A percentile compares a stretch with the other conserved stretches of the same genome.
Conservation (phyloP, 495 filamentous ascomycete genomes). For the Penicillium maclennaniae region DNA sequence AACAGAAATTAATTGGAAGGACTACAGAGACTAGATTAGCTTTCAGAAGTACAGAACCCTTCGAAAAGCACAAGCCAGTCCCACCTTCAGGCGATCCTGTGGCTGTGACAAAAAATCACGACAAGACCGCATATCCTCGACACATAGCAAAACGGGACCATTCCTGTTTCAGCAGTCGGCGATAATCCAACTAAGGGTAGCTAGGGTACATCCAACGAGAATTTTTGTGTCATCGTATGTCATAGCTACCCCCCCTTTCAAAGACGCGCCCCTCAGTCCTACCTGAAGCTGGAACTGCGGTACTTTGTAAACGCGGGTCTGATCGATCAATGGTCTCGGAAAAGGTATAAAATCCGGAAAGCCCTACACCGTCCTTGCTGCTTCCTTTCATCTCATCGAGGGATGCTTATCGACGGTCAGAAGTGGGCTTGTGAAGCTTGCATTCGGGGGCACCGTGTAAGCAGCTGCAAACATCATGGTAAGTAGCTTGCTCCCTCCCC, state of each 20-base stretch:
- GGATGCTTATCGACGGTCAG: conserved; percentile 82
- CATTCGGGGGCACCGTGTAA: conserved; percentile 83
- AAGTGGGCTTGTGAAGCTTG: conserved; percentile 92
- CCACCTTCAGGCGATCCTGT: conserved; percentile 23
- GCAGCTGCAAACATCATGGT: conserved; percentile 52
- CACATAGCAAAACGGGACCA: conserved; percentile 6
- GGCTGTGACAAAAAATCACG: conserved; percentile 22
- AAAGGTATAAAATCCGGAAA: conserved; percentile 14
- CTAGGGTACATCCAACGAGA: not conserved
- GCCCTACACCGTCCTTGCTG: conserved; percentile 2
- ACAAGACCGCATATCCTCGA: conserved; percentile 1
- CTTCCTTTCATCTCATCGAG: conserved; percentile 27
- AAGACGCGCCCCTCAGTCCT: conserved; percentile 13
- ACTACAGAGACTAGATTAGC: not conserved
- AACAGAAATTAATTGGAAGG: not conserved
- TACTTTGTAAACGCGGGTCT: not conserved
- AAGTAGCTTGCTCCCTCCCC: no score
- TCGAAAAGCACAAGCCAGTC: conserved; percentile 19
- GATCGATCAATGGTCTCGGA: conserved; percentile 10
- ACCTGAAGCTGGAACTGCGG: conserved; percentile 2
- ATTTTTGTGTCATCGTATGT: conserved; percentile 17
- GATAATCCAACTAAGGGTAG: not conserved
- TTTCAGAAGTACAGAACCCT: conserved; percentile 12
- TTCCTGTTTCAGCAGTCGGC: not conserved
- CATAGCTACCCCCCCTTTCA: conserved; percentile 15